Percentiles rank a stretch among this genome's conserved stretches.
phyloP scores from a whole-genome alignment of 805 yeast genomes.

The Yarrowia deformans region DNA sequence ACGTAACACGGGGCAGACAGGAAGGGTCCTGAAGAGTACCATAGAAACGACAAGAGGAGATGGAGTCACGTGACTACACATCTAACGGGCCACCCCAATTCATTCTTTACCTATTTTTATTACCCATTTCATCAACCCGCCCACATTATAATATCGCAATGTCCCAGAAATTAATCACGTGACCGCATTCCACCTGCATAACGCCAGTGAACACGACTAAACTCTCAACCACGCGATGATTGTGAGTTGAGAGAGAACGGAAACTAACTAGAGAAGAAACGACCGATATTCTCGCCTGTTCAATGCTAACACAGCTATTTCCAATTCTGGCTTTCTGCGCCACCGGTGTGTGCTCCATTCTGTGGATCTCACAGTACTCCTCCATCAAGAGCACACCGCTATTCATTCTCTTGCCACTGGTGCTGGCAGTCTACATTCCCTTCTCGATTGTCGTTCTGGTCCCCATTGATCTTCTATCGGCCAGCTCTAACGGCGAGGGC shows the following conservation, averaged over 20 bases:
- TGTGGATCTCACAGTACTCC: slow-evolving; percentile 52
- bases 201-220: slow-evolving; percentile 24
- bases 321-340: slow-evolving; percentile 46
- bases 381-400: slow-evolving; percentile 52
- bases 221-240: slow-evolving; percentile 37
- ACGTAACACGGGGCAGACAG: background rate
- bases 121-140: background rate
- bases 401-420: slow-evolving; percentile 58
- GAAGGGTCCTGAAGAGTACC: background rate
- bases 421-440: slow-evolving; percentile 74
- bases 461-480: slow-evolving; percentile 74
- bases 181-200: slow-evolving; percentile 5
- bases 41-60: background rate
- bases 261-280: background rate
- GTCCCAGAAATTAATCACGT: slow-evolving; percentile 13
- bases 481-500: slow-evolving; percentile 53
- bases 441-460: slow-evolving; percentile 73
- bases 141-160: background rate
- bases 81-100: too few species aligned
- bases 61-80: background rate
- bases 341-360: slow-evolving; percentile 50
- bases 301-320: slow-evolving; percentile 38
- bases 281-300: background rate
- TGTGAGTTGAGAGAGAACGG: slow-evolving; percentile 17
- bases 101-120: too few species aligned